phyloP scores from a whole-genome alignment of 192 early-diverging fungal genomes.

The Blastocladiella britannica region DNA sequence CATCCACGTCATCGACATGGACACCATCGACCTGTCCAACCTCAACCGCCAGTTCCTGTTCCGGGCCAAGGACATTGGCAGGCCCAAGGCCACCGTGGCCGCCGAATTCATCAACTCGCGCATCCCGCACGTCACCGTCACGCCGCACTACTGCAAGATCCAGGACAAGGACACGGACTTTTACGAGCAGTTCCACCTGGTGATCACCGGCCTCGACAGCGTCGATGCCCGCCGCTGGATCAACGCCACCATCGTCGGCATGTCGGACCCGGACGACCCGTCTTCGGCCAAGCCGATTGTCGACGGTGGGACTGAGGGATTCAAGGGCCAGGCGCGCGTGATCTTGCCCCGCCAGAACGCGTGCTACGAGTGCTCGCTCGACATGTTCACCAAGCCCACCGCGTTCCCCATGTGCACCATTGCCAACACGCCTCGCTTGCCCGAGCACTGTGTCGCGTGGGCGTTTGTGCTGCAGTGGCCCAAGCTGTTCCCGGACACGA shows the following conservation, averaged over 20 bases:
- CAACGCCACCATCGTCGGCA: slow-evolving; percentile 62
- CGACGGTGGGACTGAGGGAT: slow-evolving; percentile 92
- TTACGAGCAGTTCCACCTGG: slow-evolving; percentile 64
- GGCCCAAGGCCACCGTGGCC: slow-evolving; percentile 54
- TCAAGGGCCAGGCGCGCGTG: slow-evolving; percentile 84
- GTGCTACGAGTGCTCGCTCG: slow-evolving; percentile 90
- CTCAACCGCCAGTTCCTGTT: slow-evolving; percentile 70
- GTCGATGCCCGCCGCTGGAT: slow-evolving; percentile 95
- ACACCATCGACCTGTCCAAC: slow-evolving; percentile 68
- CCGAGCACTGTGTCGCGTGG: slow-evolving; percentile 97
- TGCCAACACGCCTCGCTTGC: slow-evolving; percentile 88
- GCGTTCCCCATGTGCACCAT: slow-evolving; percentile 95
- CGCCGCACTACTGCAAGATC: slow-evolving; percentile 67
- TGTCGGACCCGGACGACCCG: slow-evolving; percentile 52
- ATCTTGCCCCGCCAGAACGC: slow-evolving; percentile 68
- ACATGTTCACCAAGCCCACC: slow-evolving; percentile 70
- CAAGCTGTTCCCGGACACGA: slow-evolving; percentile 40
- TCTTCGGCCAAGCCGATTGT: slow-evolving; percentile 66
- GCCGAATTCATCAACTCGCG: slow-evolving; percentile 52
- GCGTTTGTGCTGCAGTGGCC: slow-evolving; percentile 89
- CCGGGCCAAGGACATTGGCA: slow-evolving; percentile 48
- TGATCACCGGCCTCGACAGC: slow-evolving; percentile 86
- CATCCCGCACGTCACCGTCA: slow-evolving; percentile 43
- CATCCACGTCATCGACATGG: slow-evolving; percentile 76
- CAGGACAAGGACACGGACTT: slow-evolving; percentile 92